A percentile compares a stretch with the other conserved stretches of the same genome.
phyloP scores from a whole-genome alignment of 495 filamentous ascomycete genomes.

The Platismatia glauca region DNA sequence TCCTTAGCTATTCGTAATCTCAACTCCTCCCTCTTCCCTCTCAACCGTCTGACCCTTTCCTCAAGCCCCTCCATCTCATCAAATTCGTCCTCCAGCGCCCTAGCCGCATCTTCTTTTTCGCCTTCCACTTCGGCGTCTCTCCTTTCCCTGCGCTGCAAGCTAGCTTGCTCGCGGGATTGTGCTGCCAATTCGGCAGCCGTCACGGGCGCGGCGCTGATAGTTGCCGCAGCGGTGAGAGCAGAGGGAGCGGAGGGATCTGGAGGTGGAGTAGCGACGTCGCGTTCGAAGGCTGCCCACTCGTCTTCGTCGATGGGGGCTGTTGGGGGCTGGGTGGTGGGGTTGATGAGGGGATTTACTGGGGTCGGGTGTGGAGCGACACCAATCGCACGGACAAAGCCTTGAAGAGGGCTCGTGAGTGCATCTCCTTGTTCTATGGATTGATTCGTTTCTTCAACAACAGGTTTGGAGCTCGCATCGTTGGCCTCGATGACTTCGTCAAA shows the following conservation, averaged over 20 bases:
- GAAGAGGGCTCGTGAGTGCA: background rate
- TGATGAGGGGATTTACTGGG: slow-evolving; percentile 10
- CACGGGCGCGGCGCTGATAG: slow-evolving; percentile 61
- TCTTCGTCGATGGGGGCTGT: slow-evolving; percentile 55
- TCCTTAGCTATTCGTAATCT: slow-evolving; percentile 54
- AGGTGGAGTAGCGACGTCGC: slow-evolving; percentile 60
- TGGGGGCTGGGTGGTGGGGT: slow-evolving; percentile 22
- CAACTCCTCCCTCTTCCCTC: slow-evolving; percentile 58
- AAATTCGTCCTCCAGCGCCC: slow-evolving; percentile 77
- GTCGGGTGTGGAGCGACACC: background rate
- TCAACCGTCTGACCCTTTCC: slow-evolving; percentile 63
- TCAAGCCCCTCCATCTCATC: slow-evolving; percentile 92
- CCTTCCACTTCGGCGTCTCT: slow-evolving; percentile 62
- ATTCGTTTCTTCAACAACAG: background rate
- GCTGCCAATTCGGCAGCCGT: slow-evolving; percentile 64
- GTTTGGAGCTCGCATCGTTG: background rate
- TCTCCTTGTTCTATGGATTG: background rate
- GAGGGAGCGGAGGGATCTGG: slow-evolving; percentile 30
- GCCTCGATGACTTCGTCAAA: slow-evolving; percentile 21
- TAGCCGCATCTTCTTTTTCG: slow-evolving; percentile 77
- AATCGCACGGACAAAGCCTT: background rate
- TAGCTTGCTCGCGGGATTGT: slow-evolving; percentile 50
- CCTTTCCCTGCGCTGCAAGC: slow-evolving; percentile 40
- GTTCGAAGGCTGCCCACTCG: slow-evolving; percentile 87
- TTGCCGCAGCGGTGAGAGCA: slow-evolving; percentile 39